Evolutionary conservation across 108 stramenopile genomes (phyloP).

Genomic region (Stephanodiscus minutulus): DNA sequence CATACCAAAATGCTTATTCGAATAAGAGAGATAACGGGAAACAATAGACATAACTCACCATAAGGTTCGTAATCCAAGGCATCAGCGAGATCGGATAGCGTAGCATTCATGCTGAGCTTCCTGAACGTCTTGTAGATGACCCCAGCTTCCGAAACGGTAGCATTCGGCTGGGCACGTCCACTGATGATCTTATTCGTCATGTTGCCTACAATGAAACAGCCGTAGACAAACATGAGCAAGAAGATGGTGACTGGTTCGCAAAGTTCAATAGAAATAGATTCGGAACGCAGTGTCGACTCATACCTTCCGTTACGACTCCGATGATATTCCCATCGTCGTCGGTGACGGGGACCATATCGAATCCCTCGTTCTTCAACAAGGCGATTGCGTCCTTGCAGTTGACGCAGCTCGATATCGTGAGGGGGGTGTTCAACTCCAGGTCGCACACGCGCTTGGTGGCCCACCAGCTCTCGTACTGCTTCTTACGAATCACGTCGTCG

Average conservation of each 20-base stretch:
- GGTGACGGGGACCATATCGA: constrained; percentile 94
- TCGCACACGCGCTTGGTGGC: constrained; percentile 78
- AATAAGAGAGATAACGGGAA: not conserved
- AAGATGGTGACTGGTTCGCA: not conserved
- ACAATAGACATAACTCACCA: constrained; percentile 35
- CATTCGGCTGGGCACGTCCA: constrained; percentile 70
- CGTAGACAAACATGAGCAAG: not conserved
- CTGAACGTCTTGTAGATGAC: constrained; percentile 90
- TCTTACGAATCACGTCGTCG: constrained; percentile 70
- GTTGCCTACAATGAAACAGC: constrained; percentile 46
- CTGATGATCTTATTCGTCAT: constrained; percentile 74
- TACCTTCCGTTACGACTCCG: constrained; percentile 92
- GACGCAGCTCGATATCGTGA: constrained; percentile 85
- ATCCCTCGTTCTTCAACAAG: constrained; percentile 84
- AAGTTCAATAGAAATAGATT: not conserved
- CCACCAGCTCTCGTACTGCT: constrained; percentile 69
- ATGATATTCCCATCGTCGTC: constrained; percentile 72
- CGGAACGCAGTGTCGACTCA: not conserved
- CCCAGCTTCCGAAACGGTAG: constrained; percentile 75
- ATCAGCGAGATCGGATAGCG: constrained; percentile 75
- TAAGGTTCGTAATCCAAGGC: constrained; percentile 91
- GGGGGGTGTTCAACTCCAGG: constrained; percentile 79
- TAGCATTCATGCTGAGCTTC: constrained; percentile 74
- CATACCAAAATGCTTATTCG: not conserved
- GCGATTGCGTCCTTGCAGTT: constrained; percentile 87